Evolutionary conservation across 208 protist genomes (phyloP).

Genomic region (Herpetomonas samuelpessoai): DNA sequence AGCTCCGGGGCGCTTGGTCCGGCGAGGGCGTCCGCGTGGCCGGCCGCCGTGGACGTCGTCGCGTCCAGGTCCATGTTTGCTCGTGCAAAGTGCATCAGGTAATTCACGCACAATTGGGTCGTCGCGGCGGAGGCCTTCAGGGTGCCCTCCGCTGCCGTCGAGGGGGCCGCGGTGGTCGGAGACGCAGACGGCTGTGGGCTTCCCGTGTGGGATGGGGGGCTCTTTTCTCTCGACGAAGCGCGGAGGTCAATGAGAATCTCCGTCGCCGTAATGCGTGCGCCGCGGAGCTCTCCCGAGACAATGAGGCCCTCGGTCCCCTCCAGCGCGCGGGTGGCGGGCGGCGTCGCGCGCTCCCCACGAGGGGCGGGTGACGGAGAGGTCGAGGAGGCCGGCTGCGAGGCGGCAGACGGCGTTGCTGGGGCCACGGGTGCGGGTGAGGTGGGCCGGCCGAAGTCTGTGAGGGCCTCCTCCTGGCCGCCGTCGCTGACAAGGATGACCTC

Average conservation of each 20-base stretch:
- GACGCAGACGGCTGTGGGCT: slow-evolving; percentile 4
- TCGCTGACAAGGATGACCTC: slow-evolving; percentile 22
- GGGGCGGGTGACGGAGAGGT: background rate
- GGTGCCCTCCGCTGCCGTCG: background rate
- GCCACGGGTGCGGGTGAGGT: background rate
- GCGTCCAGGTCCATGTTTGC: background rate
- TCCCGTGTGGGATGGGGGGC: background rate
- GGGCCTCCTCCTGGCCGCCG: slow-evolving; percentile 4
- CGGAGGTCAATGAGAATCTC: background rate
- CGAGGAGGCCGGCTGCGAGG: background rate
- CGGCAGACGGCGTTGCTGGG: background rate
- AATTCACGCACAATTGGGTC: slow-evolving; percentile 18
- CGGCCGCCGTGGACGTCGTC: background rate
- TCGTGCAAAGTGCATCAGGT: slow-evolving; percentile 23
- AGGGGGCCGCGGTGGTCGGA: background rate
- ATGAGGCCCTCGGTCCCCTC: background rate
- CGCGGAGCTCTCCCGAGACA: background rate
- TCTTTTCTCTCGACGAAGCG: slow-evolving; percentile 5
- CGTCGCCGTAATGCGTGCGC: background rate
- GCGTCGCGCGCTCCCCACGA: background rate
- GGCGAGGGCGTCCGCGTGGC: too few species aligned
- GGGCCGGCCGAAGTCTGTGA: background rate
- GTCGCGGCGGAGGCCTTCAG: slow-evolving; percentile 3
- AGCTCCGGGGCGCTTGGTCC: background rate
- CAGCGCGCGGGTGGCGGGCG: too few species aligned